These are phyloP conservation scores for Cyberlindnera sargentensis DNA, from an alignment of 805 yeast genomes.

Conservation along the genomic window DNA sequence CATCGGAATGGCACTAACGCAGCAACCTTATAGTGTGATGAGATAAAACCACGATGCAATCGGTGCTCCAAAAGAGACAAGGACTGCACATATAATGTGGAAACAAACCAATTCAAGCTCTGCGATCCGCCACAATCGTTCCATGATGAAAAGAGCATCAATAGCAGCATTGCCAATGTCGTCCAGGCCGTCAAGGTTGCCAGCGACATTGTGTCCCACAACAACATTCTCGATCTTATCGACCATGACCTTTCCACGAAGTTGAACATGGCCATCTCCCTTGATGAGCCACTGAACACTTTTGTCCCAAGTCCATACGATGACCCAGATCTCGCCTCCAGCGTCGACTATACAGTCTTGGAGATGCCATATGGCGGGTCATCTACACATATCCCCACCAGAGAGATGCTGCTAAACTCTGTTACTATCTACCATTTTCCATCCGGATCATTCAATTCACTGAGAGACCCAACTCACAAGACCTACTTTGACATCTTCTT, in stretches of 20 bases:
- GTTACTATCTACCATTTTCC: constrained; percentile 15
- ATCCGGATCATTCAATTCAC: constrained; percentile 6
- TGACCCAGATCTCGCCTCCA: constrained; percentile 5
- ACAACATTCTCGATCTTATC: constrained; percentile 10
- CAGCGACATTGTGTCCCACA: neutral
- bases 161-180: no score
- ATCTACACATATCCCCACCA: neutral
- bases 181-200: neutral
- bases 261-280: constrained; percentile 12
- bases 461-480: constrained; percentile 14
- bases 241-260: constrained; percentile 16
- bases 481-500: constrained; percentile 20
- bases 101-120: neutral
- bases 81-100: constrained; percentile 6
- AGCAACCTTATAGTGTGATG: constrained; percentile 11
- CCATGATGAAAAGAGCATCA: no score
- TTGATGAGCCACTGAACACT: neutral
- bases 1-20: no score
- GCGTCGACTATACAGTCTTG: neutral
- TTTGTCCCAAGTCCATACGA: constrained; percentile 1
- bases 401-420: neutral
- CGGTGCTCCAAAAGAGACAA: constrained; percentile 8
- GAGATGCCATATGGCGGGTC: constrained; percentile 1
- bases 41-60: constrained; percentile 10
- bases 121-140: neutral